phyloP scores from a whole-genome alignment of 2,329 filamentous ascomycete species.

The Cercospora zeina region DNA sequence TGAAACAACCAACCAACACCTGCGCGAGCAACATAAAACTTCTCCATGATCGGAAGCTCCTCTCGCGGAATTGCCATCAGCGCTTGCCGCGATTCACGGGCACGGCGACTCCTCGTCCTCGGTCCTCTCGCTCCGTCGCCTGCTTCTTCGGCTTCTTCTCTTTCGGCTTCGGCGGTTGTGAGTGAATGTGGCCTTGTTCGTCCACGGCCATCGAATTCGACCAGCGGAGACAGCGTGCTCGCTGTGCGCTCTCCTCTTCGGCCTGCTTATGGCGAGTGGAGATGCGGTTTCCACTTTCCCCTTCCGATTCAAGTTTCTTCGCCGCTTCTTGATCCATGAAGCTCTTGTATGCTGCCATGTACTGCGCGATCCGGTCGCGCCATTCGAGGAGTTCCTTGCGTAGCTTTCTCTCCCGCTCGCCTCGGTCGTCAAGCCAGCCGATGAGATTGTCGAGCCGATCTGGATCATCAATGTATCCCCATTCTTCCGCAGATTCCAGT shows the following conservation, averaged over 20 bases:
- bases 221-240: slow-evolving; percentile 65
- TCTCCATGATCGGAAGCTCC: background rate
- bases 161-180: slow-evolving; percentile 39
- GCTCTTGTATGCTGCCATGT: slow-evolving; percentile 56
- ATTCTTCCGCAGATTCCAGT: slow-evolving; percentile 74
- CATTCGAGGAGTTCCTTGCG: slow-evolving; percentile 80
- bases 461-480: slow-evolving; percentile 87
- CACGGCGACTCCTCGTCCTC: slow-evolving; percentile 38
- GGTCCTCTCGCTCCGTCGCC: slow-evolving; percentile 34
- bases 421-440: slow-evolving; percentile 83
- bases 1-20: background rate
- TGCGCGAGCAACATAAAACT: background rate
- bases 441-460: slow-evolving; percentile 76
- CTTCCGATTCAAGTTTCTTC: slow-evolving; percentile 51
- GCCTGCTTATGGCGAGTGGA: slow-evolving; percentile 65
- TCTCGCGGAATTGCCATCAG: slow-evolving; percentile 43
- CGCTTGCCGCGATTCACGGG: slow-evolving; percentile 50
- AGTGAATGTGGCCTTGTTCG: slow-evolving; percentile 38
- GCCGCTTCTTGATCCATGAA: slow-evolving; percentile 51
- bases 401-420: slow-evolving; percentile 80
- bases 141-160: slow-evolving; percentile 39
- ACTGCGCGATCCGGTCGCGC: slow-evolving; percentile 70
- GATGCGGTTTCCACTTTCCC: slow-evolving; percentile 54
- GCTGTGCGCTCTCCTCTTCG: slow-evolving; percentile 54
- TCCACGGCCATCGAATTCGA: slow-evolving; percentile 61